Base-by-base conservation (phyloP, 2,329 filamentous ascomycete genomes). In the Penicillium sp. region DNA sequence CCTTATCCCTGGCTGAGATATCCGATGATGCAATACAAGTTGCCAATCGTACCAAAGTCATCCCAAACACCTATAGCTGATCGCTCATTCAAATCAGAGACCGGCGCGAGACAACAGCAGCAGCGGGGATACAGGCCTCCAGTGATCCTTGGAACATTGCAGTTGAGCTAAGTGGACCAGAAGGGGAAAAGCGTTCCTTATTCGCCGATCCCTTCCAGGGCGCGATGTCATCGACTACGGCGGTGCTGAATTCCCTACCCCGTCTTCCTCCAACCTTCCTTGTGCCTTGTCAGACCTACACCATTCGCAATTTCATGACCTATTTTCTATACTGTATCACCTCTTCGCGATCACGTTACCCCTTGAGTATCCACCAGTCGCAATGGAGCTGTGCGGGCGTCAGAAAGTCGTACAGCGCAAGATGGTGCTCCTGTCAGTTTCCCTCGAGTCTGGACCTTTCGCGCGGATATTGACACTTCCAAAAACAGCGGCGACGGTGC, bases 401-500 rank as follows among this genome's bases (percentile, higher is more conserved):
- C 86, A 84, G 58, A 90, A 95, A 79, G 91, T 89, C 51, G 90
- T 93, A 66, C 89, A 95, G 84, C 89, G 91, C 78, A 96, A 96
- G 86, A 88, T 96, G 77, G 91, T 96, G 69, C 83, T 96, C 66
- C 81, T 96, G 88, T 95, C 58, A 70, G 66, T 66, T 52, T 33
- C 44, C 23, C 15, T 23, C 16, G n/a, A n/a, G 16, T 9, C 29
- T 26, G 23, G 47, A 36, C 16, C n/a, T 10, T 13, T 16, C 9
- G 23, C 21, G 41, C 59, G 29, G 48, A 49, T 52, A 41, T 61
- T 69, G 56, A 65, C 57, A 39, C 41, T 49, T 41, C 45, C 48
- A 52, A 16, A 5, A 15, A 56, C 64, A 96, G 91, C 70, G 93
- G 93, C 66, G 93, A 97, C 72, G 93, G 93, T 81, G 93, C 93